Evolutionary conservation across 257 asterid genomes (phyloP).

Genomic region (Ilex aquifolium): DNA sequence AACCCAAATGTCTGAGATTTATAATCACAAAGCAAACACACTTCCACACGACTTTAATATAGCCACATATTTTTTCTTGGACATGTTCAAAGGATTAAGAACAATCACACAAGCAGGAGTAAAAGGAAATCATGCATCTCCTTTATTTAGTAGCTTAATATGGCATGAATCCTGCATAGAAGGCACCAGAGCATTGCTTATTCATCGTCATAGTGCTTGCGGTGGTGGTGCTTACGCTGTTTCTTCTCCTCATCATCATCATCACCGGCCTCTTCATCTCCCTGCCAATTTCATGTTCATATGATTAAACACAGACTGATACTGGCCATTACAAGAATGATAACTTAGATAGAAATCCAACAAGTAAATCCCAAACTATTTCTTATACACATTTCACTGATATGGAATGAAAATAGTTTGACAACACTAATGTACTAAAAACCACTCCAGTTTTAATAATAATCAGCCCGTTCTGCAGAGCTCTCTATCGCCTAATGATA

Average conservation of each 20-base stretch:
- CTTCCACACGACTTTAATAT: too few relatives aligned
- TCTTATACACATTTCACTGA: too few relatives aligned
- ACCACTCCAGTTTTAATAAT: too few relatives aligned
- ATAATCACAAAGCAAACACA: too few relatives aligned
- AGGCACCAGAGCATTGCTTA: neutral
- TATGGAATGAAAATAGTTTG: neutral
- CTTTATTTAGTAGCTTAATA: conserved; percentile 13
- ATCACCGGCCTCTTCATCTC: conserved; percentile 25
- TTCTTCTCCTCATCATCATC: conserved; percentile 33
- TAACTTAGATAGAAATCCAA: neutral
- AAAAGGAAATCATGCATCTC: conserved; percentile 4
- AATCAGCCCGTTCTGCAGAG: too few relatives aligned
- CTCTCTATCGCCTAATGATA: too few relatives aligned
- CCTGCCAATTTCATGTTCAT: conserved; percentile 21
- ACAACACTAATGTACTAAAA: neutral
- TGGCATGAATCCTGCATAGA: conserved; percentile 1
- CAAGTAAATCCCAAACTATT: too few relatives aligned
- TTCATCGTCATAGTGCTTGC: conserved; percentile 43
- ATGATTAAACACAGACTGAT: neutral
- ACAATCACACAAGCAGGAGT: too few relatives aligned
- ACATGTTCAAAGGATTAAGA: too few relatives aligned
- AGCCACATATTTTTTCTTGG: too few relatives aligned
- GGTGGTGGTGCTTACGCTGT: conserved; percentile 20
- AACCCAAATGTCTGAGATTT: too few relatives aligned
- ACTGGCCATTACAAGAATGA: neutral